Evolutionary conservation across 225 moss, liverwort and hornwort genomes (phyloP).

Genomic region (Polytrichum commune): DNA sequence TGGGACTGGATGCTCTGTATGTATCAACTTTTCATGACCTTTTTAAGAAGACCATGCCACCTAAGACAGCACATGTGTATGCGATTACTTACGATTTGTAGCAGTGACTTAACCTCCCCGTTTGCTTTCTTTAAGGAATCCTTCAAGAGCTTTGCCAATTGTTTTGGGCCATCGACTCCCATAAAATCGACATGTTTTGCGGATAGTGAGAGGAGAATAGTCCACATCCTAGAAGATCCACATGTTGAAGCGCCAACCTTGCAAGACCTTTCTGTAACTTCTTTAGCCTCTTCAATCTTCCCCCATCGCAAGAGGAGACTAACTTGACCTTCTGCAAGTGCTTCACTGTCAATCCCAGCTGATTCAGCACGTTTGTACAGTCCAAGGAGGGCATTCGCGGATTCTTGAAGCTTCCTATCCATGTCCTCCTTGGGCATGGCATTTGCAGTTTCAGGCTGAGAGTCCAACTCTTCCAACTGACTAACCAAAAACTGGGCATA

Average conservation of each 20-base stretch:
- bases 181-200: conserved; percentile 19
- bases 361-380: conserved; percentile 58
- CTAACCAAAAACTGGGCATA: conserved; percentile 61
- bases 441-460: conserved; percentile 15
- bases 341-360: conserved; percentile 59
- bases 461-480: conserved; percentile 50
- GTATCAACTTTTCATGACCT: no score
- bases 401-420: conserved; percentile 24
- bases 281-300: conserved; percentile 51
- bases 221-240: conserved; percentile 67
- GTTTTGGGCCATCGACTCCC: conserved; percentile 25
- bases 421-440: conserved; percentile 7
- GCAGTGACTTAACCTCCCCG: conserved; percentile 58
- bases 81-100: conserved; percentile 56
- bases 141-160: conserved; percentile 42
- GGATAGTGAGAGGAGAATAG: conserved; percentile 60
- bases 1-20: no score
- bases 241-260: conserved; percentile 37
- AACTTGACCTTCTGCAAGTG: conserved; percentile 61
- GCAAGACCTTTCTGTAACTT: conserved; percentile 39
- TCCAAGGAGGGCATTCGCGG: conserved; percentile 43
- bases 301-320: conserved; percentile 62
- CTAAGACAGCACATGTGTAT: no score
- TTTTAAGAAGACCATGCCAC: no score
- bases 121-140: conserved; percentile 46